Evolutionary conservation across 257 asterid species (phyloP), one percentile per base, ranked within the genome.

Genomic region (Rauvolfia tetraphylla): DNA sequence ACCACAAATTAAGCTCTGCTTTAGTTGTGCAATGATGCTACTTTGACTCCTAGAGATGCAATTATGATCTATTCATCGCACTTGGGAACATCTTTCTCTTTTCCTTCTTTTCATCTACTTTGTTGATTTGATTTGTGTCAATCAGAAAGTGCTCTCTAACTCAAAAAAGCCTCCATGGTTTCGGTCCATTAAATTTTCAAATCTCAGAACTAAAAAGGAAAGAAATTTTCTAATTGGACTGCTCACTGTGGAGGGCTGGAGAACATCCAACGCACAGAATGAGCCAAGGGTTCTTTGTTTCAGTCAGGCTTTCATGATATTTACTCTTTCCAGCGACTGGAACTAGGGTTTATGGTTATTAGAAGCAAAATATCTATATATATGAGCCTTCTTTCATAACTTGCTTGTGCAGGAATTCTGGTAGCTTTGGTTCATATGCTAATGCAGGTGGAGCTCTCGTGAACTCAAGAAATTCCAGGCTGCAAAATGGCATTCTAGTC

Each of bases 61-160:
- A 81, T 74, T 78, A 80, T 80, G 80, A 67, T 73, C 34, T 79
- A 27, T 76, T 73, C 75, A 74, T 77, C 61, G 39, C 41, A 36
- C 77, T 75, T 57, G 81, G 84, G 14, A 46, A 5, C 73, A 82
- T 75, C 83, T 78, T 67, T 73, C 80, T 53, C 53, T 18, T 69
- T 72, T 82, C 42, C 67, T 65, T 44, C 63, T 39, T 61, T 39
- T 22, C 58, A 69, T 82, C 72, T 76, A 81, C 78, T 78, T 78
- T 67, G 8, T 56, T 85, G 86, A 79, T 86, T 88, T 83, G 88
- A 79, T 83, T 85, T 81, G 86, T 79, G 79, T 76, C 86, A 78
- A 72, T 75, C 61, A 81, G n/a, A 83, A 87, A 79, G 63, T 62
- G 71, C 39, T 63, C 63, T 54, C 76, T 42, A 71, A 68, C 31